Conservation (phyloP, 805 yeast species). For the Starmerella bombicola region DNA sequence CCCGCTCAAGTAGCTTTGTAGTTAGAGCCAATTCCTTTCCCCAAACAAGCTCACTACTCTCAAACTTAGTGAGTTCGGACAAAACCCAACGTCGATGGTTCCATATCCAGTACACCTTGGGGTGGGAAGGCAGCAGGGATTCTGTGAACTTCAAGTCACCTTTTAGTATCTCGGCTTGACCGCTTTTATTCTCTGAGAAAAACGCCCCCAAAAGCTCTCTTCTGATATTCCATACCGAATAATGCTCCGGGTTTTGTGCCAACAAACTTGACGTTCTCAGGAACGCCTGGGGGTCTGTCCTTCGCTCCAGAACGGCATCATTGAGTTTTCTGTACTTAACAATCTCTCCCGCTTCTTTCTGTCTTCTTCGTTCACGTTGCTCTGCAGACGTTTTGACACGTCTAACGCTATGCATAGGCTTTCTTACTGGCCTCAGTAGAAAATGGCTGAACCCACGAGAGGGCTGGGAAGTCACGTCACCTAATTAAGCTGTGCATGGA, state of each 20-base stretch:
- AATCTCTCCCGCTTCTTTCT: constrained; percentile 52
- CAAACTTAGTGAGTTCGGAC: constrained; percentile 28
- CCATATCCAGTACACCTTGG: constrained; percentile 97
- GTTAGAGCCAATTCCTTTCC: constrained; percentile 57
- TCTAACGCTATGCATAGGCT: constrained; percentile 60
- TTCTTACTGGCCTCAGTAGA: too few relatives aligned
- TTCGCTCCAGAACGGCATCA: constrained; percentile 29
- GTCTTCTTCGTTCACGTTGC: constrained; percentile 39
- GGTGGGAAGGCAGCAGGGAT: constrained; percentile 47
- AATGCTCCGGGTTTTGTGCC: constrained; percentile 67
- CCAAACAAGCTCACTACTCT: constrained; percentile 38
- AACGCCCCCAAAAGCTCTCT: constrained; percentile 49
- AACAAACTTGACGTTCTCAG: constrained; percentile 47
- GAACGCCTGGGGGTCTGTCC: constrained; percentile 31
- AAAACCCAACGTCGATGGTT: constrained; percentile 80
- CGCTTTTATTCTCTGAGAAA: constrained; percentile 18
- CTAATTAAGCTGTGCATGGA: too few relatives aligned
- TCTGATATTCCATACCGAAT: constrained; percentile 81
- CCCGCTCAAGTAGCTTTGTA: constrained; percentile 52
- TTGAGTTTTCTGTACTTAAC: constrained; percentile 40
- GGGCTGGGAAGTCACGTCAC: too few relatives aligned
- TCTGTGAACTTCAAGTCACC: constrained; percentile 53
- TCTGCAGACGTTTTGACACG: constrained; percentile 46
- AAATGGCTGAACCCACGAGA: too few relatives aligned
- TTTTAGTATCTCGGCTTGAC: constrained; percentile 28